Evolutionary conservation across 192 early-diverging fungal species (phyloP), one percentile per base, ranked within the genome.

Genomic region (Paraglomus brasilianum): DNA sequence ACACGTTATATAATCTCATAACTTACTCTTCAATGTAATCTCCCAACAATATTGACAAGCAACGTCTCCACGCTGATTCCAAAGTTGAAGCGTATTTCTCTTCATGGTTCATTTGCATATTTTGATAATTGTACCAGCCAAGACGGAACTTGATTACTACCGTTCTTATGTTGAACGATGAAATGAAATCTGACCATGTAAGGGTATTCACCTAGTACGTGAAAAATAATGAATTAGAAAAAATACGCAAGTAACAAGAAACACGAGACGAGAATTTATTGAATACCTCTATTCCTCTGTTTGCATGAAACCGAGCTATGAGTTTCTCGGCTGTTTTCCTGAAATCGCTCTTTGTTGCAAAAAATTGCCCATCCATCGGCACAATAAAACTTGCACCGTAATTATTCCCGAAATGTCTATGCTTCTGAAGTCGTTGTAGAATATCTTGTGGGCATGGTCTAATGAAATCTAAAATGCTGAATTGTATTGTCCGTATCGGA

Each of bases 381-480:
- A 41, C 38, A 45, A 51, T 69, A 44, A 55, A 69, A 24, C 48
- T n/a, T 0, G 52, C 21, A 14, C 38, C 4, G 30, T 22, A 14
- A 11, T 30, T 41, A 42, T 9, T 42, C 30, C 30, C 30, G 56
- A 69, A 69, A 69, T 69, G 52, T 14, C 66, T 15, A 45, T 56
- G 45, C 10, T 55, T 17, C 44, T 69, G 66, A 19, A 69, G 24
- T 17, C 52, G 30, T 56, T 44, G 39, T 13, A 69, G n/a, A 46
- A 69, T 38, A 10, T 69, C 42, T 56, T 53, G 13, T n/a, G 66
- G 41, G 44, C 66, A 69, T 30, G 66, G 66, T 2, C 17, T 69
- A 21, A 69, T 69, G 22, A 69, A 69, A 56, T 56, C 66, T 42
- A 69, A 45, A 21, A 69, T 69, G 46, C 56, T 53, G n/a, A 45